A percentile compares a stretch with the other conserved stretches of the same genome.
Evolutionary conservation across 2,329 filamentous ascomycete genomes (phyloP).

Genomic region (Exophiala sp.): DNA sequence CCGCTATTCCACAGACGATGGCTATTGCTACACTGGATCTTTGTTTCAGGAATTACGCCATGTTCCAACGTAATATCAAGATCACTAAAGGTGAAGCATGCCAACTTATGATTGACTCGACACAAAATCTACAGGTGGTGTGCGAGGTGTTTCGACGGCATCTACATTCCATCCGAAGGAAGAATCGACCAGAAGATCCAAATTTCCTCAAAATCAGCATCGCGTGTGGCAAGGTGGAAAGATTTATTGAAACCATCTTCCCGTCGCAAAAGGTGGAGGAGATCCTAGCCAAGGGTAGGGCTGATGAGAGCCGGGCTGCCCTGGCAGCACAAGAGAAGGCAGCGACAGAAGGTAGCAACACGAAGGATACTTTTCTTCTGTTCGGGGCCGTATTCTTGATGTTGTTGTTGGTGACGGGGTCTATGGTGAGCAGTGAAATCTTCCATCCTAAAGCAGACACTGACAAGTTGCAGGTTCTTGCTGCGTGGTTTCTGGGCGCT

Average conservation of each 20-base stretch:
- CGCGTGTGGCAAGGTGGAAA: constrained; percentile 71
- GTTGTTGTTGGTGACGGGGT: constrained; percentile 62
- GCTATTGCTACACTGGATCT: constrained; percentile 90
- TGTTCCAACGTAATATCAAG: constrained; percentile 87
- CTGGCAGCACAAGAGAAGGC: constrained; percentile 44
- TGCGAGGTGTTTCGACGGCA: constrained; percentile 78
- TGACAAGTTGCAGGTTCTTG: constrained; percentile 54
- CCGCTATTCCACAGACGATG: constrained; percentile 94
- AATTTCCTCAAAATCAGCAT: constrained; percentile 89
- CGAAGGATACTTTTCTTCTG: constrained; percentile 57
- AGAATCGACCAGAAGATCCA: constrained; percentile 89
- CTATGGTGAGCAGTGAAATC: constrained; percentile 64
- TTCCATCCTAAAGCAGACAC: background rate
- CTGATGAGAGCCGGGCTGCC: constrained; percentile 29
- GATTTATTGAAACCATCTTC: constrained; percentile 75
- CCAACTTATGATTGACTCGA: constrained; percentile 82
- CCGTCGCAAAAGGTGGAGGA: constrained; percentile 67
- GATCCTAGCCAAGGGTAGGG: constrained; percentile 47
- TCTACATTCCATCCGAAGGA: constrained; percentile 74
- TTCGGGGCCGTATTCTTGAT: constrained; percentile 60
- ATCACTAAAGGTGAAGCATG: constrained; percentile 95
- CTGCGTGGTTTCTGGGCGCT: constrained; percentile 74
- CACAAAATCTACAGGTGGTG: constrained; percentile 76
- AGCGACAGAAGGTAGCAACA: constrained; percentile 45
- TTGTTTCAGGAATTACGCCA: constrained; percentile 81